Evolutionary conservation across 805 yeast species (phyloP).

Genomic region (Wickerhamiella azymoides): DNA sequence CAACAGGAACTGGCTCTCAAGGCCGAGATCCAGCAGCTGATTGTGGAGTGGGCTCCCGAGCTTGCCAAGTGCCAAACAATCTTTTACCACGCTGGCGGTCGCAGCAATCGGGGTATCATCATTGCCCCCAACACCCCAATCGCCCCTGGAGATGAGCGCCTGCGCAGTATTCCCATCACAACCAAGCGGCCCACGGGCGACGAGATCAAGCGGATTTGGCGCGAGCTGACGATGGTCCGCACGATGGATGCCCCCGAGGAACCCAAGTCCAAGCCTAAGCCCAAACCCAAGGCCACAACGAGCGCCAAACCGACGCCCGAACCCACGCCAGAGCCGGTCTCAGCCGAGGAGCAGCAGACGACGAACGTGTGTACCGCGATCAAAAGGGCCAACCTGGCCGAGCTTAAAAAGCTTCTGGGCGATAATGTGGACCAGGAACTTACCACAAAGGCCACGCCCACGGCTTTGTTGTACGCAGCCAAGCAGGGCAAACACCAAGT

Average conservation of each 20-base stretch:
- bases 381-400: conserved; percentile 66
- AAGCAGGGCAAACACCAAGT: conserved; percentile 52
- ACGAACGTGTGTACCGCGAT: conserved; percentile 44
- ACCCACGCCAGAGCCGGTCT: conserved; percentile 11
- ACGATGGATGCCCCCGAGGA: conserved; percentile 42
- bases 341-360: conserved; percentile 22
- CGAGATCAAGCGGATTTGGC: conserved; percentile 78
- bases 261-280: conserved; percentile 21
- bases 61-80: conserved; percentile 52
- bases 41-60: conserved; percentile 46
- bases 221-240: conserved; percentile 48
- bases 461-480: conserved; percentile 67
- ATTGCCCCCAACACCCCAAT: conserved; percentile 39
- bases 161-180: conserved; percentile 71
- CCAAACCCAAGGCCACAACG: conserved; percentile 18
- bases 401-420: conserved; percentile 45
- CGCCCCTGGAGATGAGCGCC: conserved; percentile 42
- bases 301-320: conserved; percentile 8
- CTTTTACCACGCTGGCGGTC: conserved; percentile 70
- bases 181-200: conserved; percentile 74
- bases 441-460: conserved; percentile 46
- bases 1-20: conserved; percentile 76
- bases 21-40: conserved; percentile 58
- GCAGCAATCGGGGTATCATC: conserved; percentile 47
- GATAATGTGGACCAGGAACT: conserved; percentile 38